Base-by-base conservation (phyloP, 306 rosid species). In the Spatholobus suberectus region DNA sequence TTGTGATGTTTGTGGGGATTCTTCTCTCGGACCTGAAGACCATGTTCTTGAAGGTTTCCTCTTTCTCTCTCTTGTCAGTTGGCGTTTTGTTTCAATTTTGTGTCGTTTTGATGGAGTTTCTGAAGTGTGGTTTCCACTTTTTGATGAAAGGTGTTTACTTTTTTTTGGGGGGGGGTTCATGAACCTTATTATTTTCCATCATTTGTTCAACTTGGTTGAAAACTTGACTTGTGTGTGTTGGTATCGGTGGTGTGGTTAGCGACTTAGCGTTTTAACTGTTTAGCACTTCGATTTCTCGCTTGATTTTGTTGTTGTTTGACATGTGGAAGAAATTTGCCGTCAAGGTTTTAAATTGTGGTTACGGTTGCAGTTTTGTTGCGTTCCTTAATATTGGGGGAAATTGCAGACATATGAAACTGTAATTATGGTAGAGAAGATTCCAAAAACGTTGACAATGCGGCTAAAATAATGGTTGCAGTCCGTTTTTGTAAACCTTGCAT, bases 1-100 rank as follows among this genome's bases (percentile, higher is more conserved):
- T 79, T 96, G 98, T 83, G 98, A 93, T 85, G 94, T 92, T 71
- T 96, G 98, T 57, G 94, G 91, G 6, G 99, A 96, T 86, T 92
- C 98, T 79, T 87, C 96, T 34, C 77, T 93, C 43, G 96, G 99
- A 66, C 98, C 99, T 57, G 98, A 96, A 85, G 98, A 93, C 23
- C 95, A 96, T 83, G 85, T 91, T 75, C 92, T 96, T 11, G 89
- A 96, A 93, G 99, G 99, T 95, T 14, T 8, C 15, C 86, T 57
- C 61, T 37, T 12, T 55, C 8, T 24, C 13, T 65, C 17, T 72
- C 34, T 54, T 35, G 17, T 26, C 44, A 63, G 74, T 68, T 43
- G 65, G 47, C 75, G 18, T 37, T 83, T 32, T 14, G 17, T 81
- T 49, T 70, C 26, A 41, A 58, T 37, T 80, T 2, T 37, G 0